Evolutionary conservation across 805 yeast genomes (phyloP).

Genomic region (Metschnikowia dekortorum): DNA sequence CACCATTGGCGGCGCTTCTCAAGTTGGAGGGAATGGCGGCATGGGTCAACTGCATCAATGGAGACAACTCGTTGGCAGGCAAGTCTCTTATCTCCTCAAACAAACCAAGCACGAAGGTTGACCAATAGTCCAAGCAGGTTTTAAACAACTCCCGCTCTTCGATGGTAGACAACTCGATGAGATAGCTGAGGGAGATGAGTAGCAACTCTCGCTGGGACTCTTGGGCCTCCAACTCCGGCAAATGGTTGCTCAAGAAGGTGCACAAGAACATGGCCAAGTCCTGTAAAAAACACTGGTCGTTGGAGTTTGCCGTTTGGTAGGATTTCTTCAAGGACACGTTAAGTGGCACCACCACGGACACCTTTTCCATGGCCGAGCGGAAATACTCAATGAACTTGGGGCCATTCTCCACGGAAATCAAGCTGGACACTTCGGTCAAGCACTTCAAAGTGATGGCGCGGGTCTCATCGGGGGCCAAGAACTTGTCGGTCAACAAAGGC

Average conservation of each 20-base stretch:
- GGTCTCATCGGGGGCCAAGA: conserved; percentile 71
- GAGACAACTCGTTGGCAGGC: conserved; percentile 68
- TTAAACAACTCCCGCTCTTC: conserved; percentile 96
- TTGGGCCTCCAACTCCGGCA: conserved; percentile 53
- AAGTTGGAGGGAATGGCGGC: conserved; percentile 22
- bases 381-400: conserved; percentile 65
- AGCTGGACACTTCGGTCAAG: conserved; percentile 81
- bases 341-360: conserved; percentile 62
- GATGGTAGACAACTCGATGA: conserved; percentile 79
- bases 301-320: conserved; percentile 69
- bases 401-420: conserved; percentile 51
- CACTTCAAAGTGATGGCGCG: conserved; percentile 86
- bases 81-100: conserved; percentile 81
- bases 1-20: conserved; percentile 58
- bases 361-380: conserved; percentile 65
- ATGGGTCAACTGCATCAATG: conserved; percentile 64
- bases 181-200: conserved; percentile 69
- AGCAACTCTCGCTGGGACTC: conserved; percentile 55
- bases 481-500: conserved; percentile 66
- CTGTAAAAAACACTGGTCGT: conserved; percentile 90
- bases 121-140: conserved; percentile 94
- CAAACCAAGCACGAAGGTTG: conserved; percentile 73
- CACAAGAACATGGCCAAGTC: conserved; percentile 91
- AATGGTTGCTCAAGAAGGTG: conserved; percentile 75
- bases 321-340: conserved; percentile 60